phyloP scores from a whole-genome alignment of 176 grass and related monocot species.

The Stipa capillata region DNA sequence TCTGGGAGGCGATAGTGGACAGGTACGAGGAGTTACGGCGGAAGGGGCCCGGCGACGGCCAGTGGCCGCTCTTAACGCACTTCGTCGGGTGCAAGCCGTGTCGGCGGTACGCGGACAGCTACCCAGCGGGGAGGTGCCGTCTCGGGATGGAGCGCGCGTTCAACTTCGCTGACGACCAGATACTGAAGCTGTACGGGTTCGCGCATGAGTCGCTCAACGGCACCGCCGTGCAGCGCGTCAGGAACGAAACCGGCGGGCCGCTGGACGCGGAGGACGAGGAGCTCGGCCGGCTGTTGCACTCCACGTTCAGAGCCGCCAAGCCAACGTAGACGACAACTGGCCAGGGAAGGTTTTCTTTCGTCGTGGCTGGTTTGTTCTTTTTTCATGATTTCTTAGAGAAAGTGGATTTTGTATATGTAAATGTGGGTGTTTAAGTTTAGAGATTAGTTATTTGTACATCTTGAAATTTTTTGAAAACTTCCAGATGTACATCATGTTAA shows the following conservation, averaged over 20 bases:
- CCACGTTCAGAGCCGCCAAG: conserved; percentile 35
- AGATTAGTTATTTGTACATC: too few relatives aligned
- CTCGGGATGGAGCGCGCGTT: conserved; percentile 54
- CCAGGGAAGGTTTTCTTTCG: too few relatives aligned
- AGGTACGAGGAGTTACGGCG: conserved; percentile 57
- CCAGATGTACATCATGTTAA: too few relatives aligned
- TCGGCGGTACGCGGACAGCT: conserved; percentile 43
- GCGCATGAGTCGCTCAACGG: conserved; percentile 41
- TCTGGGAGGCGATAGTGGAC: conserved; percentile 54
- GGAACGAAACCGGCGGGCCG: conserved; percentile 33
- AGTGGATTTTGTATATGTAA: too few relatives aligned
- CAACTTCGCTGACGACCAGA: conserved; percentile 81
- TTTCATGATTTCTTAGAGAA: too few relatives aligned
- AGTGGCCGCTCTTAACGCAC: conserved; percentile 76
- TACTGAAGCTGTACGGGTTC: too few relatives aligned
- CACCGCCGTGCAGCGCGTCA: conserved; percentile 32
- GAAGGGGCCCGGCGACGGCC: conserved; percentile 43
- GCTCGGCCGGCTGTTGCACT: conserved; percentile 45
- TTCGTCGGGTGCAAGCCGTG: conserved; percentile 95
- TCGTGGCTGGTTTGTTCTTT: too few relatives aligned
- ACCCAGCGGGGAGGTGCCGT: conserved; percentile 45
- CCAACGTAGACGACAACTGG: not conserved
- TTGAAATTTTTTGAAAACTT: too few relatives aligned
- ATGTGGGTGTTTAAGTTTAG: too few relatives aligned
- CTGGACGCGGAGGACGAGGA: conserved; percentile 40